Conservation (phyloP, 495 filamentous ascomycete species). For the Neohortaea acidophila region DNA sequence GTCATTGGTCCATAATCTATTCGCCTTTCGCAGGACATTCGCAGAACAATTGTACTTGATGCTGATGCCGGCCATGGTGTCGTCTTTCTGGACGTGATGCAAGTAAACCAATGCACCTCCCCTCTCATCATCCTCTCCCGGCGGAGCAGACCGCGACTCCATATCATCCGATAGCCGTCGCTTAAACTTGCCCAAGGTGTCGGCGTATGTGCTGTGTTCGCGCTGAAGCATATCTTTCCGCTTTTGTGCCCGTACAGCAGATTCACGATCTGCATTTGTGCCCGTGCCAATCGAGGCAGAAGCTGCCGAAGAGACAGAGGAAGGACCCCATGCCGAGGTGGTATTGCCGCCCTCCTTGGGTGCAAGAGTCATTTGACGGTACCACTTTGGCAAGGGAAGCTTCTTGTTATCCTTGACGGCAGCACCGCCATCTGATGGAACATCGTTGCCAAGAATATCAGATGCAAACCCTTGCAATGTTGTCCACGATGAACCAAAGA, state of each 20-base stretch:
- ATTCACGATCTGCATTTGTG: conserved; percentile 41
- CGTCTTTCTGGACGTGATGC: conserved; percentile 64
- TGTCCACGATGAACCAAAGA: conserved; percentile 28
- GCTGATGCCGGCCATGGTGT: conserved; percentile 79
- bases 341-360: background rate
- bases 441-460: conserved; percentile 23
- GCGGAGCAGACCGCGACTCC: conserved; percentile 26
- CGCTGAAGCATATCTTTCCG: conserved; percentile 40
- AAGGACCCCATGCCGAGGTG: conserved; percentile 40
- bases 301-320: conserved; percentile 20
- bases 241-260: conserved; percentile 46
- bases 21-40: conserved; percentile 66
- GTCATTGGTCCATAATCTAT: conserved; percentile 88
- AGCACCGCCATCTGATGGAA: conserved; percentile 25
- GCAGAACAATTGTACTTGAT: conserved; percentile 77
- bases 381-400: no score
- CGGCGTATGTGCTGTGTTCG: conserved; percentile 36
- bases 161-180: conserved; percentile 43
- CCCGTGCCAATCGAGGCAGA: conserved; percentile 36
- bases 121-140: conserved; percentile 39
- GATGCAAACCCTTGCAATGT: conserved; percentile 29
- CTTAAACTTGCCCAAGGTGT: conserved; percentile 38
- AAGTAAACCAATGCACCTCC: conserved; percentile 75
- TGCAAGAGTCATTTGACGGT: no score
- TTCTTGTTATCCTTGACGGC: conserved; percentile 3